Conservation (phyloP, 495 filamentous ascomycete species). For the Penicillium samsonianum region DNA sequence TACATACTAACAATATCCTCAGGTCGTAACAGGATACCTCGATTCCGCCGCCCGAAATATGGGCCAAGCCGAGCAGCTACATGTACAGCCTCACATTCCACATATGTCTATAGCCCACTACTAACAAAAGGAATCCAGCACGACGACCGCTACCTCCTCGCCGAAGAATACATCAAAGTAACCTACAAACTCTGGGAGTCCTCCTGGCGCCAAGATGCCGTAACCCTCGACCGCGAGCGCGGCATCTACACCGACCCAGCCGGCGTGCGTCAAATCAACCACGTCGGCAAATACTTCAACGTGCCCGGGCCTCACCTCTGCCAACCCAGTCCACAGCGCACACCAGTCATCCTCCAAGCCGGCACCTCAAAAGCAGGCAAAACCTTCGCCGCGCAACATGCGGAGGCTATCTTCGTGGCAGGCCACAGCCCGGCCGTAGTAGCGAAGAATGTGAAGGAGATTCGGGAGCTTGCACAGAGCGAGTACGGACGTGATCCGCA, state of each 20-base stretch:
- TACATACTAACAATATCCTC: slow-evolving; percentile 2
- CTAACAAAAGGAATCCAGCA: slow-evolving; percentile 42
- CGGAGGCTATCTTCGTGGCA: slow-evolving; percentile 55
- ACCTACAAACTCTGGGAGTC: slow-evolving; percentile 71
- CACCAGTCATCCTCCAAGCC: slow-evolving; percentile 65
- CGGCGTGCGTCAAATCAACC: slow-evolving; percentile 63
- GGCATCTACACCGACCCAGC: slow-evolving; percentile 62
- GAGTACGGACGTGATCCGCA: slow-evolving; percentile 49
- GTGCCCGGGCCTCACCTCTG: slow-evolving; percentile 67
- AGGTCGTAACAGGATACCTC: slow-evolving; percentile 67
- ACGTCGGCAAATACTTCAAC: slow-evolving; percentile 63
- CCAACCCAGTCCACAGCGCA: slow-evolving; percentile 65
- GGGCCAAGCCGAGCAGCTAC: slow-evolving; percentile 53
- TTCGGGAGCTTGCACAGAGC: slow-evolving; percentile 47
- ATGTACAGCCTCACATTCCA: slow-evolving; percentile 24
- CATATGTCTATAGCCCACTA: neutral
- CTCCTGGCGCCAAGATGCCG: slow-evolving; percentile 68
- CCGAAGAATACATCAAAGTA: slow-evolving; percentile 68
- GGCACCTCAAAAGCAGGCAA: slow-evolving; percentile 65
- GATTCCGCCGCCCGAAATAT: slow-evolving; percentile 67
- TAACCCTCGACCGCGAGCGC: slow-evolving; percentile 54
- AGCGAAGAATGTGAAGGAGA: slow-evolving; percentile 51
- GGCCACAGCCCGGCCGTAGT: slow-evolving; percentile 51
- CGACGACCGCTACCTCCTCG: slow-evolving; percentile 66
- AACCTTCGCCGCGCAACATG: slow-evolving; percentile 62